Evolutionary conservation across 2,329 filamentous ascomycete species (phyloP).

Genomic region (Fusarium dimerum): DNA sequence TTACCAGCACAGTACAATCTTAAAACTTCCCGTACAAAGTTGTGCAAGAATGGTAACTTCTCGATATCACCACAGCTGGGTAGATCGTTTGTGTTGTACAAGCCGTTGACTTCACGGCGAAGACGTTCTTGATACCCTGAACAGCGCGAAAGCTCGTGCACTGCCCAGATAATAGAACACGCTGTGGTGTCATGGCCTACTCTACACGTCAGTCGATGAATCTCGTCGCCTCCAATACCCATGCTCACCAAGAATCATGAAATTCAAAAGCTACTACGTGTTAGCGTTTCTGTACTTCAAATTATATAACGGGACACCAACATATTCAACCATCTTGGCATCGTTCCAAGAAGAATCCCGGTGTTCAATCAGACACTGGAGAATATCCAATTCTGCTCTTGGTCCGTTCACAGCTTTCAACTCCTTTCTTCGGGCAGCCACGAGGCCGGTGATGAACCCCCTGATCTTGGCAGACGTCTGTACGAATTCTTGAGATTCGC

Average conservation of each 20-base stretch:
- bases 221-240: too few species aligned
- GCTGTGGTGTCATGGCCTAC: conserved; percentile 46
- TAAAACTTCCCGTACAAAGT: conserved; percentile 46
- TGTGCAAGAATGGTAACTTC: conserved; percentile 39
- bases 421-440: conserved; percentile 8
- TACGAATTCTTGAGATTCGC: conserved; percentile 38
- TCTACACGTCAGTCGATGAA: background rate
- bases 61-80: conserved; percentile 28
- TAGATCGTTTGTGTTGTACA: conserved; percentile 11
- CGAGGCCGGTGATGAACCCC: conserved; percentile 29
- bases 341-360: conserved; percentile 23
- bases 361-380: conserved; percentile 39
- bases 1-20: conserved; percentile 42
- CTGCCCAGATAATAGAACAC: conserved; percentile 43
- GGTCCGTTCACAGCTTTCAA: background rate
- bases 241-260: conserved; percentile 41
- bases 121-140: conserved; percentile 40
- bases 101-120: conserved; percentile 37
- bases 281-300: conserved; percentile 22
- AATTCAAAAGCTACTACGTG: conserved; percentile 41
- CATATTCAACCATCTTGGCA: conserved; percentile 31
- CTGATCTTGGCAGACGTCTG: conserved; percentile 31
- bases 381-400: conserved; percentile 18
- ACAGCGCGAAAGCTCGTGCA: conserved; percentile 40
- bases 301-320: background rate